These are phyloP conservation scores for Pyricularia pennisetigena DNA, from an alignment of 2,329 filamentous ascomycete genomes.

Conservation along the genomic window DNA sequence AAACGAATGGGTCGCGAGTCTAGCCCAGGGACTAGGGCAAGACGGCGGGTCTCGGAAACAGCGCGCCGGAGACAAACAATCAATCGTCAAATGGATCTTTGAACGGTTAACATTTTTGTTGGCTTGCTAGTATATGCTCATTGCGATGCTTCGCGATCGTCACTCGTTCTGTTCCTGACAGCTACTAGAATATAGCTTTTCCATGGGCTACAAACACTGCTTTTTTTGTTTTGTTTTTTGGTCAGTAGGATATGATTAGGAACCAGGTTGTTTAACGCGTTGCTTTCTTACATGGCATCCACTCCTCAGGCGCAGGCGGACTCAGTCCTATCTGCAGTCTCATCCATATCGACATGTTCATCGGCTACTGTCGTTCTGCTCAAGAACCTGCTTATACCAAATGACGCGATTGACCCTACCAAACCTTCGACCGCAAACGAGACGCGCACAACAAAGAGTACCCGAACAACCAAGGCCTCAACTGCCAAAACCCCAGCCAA, in stretches of 20 bases:
- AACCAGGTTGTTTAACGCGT: conserved; percentile 17
- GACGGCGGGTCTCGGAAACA: not conserved
- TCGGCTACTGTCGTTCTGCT: conserved; percentile 32
- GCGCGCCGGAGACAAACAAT: not conserved
- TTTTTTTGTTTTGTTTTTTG: conserved; percentile 9
- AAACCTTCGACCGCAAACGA: conserved; percentile 14
- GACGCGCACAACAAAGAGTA: conserved; percentile 15
- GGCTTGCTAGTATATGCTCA: not conserved
- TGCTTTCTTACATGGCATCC: conserved; percentile 25
- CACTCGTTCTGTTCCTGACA: conserved; percentile 9
- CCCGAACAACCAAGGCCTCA: conserved; percentile 5
- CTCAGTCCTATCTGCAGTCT: conserved; percentile 34
- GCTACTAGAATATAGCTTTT: conserved; percentile 10
- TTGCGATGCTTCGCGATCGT: not conserved
- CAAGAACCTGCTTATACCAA: conserved; percentile 32
- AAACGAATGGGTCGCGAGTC: not conserved
- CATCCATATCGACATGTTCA: conserved; percentile 36
- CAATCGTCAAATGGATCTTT: not conserved
- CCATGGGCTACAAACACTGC: conserved; percentile 9
- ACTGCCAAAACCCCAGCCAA: conserved; percentile 11
- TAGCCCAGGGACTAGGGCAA: not conserved
- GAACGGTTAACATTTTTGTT: not conserved
- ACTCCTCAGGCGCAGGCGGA: conserved; percentile 29
- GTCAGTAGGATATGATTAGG: conserved; percentile 24
- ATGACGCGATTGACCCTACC: conserved; percentile 12